Evolutionary conservation across 306 rosid species (phyloP), one percentile per base, ranked within the genome.

Genomic region (Rosa chinensis): DNA sequence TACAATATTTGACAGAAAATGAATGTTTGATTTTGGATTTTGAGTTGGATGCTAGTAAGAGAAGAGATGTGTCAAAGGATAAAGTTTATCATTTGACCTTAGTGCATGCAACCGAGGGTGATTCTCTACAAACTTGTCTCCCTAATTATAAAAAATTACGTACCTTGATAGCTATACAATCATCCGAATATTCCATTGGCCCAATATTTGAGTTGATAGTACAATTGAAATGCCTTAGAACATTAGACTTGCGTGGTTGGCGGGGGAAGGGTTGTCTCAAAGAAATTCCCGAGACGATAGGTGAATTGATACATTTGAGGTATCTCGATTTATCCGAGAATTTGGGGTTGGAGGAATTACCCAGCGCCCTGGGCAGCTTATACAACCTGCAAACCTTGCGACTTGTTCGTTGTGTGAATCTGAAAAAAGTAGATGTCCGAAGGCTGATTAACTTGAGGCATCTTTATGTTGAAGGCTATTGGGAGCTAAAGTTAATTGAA

Each of bases 41-140:
- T 28, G 28, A 28, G 28, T 28, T 28, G 28, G 28, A 16, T 10
- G 10, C 4, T 13, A 62, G 8, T 16, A 11, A 2, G 12, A 37
- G 5, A 64, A 2, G 13, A 0, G 8, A 62, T 42, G 68, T 12
- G 5, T 3, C 20, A 1, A 12, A 13, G 28, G 20, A 64, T 64
- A 32, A 64, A 2, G 0, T 14, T 35, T 16, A 3, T 18, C 72
- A 40, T 66, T 20, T 66, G 49, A 39, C 49, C 6, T 8, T 66
- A 14, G 6, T 17, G 7, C 2, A 18, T 8, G 4, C 9, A 25
- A 1, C 0, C 1, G 0, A 3, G 5, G 8, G 12, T 6, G 23
- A 4, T 3, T 8, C 2, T 8, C 5, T 25, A 0, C 0, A 0
- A 3, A 0, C 0, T 43, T 0, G 18, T 28, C 20, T 10, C n/a